phyloP scores from a whole-genome alignment of 2,329 filamentous ascomycete species.

The Colletotrichum tropicicola region DNA sequence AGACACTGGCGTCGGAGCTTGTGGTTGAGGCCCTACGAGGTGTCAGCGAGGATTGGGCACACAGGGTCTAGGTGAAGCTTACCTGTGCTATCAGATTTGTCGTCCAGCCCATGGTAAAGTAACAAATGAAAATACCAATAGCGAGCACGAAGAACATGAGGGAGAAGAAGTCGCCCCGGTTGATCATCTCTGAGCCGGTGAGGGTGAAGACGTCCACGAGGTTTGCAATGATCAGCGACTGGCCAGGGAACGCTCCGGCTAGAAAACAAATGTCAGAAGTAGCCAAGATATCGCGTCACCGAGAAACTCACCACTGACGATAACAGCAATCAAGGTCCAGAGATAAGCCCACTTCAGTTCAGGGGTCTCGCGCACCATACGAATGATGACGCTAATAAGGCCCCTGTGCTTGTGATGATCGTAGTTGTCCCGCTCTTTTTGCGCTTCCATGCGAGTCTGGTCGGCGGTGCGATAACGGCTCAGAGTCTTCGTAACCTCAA shows the following conservation, averaged over 20 bases:
- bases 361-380: constrained; percentile 47
- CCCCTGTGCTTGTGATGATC: constrained; percentile 42
- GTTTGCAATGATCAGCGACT: constrained; percentile 52
- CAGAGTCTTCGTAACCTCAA: constrained; percentile 39
- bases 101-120: constrained; percentile 47
- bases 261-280: neutral
- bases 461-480: constrained; percentile 42
- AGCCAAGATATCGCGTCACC: neutral
- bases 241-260: constrained; percentile 50
- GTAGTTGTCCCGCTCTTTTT: constrained; percentile 47
- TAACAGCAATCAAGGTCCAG: constrained; percentile 39
- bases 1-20: constrained; percentile 40
- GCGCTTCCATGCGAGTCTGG: constrained; percentile 40
- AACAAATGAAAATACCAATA: constrained; percentile 52
- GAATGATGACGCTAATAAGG: constrained; percentile 39
- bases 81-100: constrained; percentile 45
- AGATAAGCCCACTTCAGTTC: constrained; percentile 47
- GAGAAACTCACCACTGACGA: constrained; percentile 37
- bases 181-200: constrained; percentile 40
- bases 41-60: neutral
- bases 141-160: constrained; percentile 64
- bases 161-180: constrained; percentile 60
- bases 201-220: constrained; percentile 52
- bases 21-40: constrained; percentile 28
- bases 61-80: neutral